Conservation (phyloP, 108 stramenopile species). For the Schizochytrium sp. region DNA sequence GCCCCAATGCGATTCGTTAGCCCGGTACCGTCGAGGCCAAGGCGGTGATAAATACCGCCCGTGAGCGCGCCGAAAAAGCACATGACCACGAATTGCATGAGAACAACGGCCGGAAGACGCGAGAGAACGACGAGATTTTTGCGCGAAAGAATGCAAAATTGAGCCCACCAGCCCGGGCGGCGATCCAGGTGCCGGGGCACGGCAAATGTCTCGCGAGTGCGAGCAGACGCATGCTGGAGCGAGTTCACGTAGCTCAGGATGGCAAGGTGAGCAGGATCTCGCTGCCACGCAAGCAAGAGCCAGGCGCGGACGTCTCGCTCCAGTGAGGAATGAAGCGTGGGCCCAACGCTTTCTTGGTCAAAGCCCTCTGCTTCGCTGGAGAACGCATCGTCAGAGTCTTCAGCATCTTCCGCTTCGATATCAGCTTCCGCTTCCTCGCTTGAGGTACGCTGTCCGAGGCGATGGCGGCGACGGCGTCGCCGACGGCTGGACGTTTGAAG, state of each 20-base stretch:
- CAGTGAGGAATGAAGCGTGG: too few relatives aligned
- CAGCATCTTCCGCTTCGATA: too few relatives aligned
- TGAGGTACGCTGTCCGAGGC: too few relatives aligned
- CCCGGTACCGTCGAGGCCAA: neutral
- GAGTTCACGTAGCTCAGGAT: neutral
- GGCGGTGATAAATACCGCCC: neutral
- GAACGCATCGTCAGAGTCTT: too few relatives aligned
- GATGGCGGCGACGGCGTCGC: too few relatives aligned
- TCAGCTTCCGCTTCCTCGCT: too few relatives aligned
- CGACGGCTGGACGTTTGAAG: too few relatives aligned
- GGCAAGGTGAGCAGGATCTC: neutral
- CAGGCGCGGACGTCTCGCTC: neutral
- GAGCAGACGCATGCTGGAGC: neutral
- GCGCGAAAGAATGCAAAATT: neutral
- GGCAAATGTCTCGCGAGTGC: neutral
- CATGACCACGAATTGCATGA: neutral
- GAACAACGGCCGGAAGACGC: neutral
- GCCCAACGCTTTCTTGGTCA: too few relatives aligned
- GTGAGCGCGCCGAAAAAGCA: neutral
- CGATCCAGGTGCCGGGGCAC: neutral
- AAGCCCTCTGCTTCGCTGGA: too few relatives aligned
- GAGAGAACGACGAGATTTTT: neutral
- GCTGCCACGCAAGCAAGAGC: neutral
- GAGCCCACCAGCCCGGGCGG: neutral
- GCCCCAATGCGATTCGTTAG: neutral